Conservation (phyloP, 2,329 filamentous ascomycete genomes). For the Diplodia seriata region DNA sequence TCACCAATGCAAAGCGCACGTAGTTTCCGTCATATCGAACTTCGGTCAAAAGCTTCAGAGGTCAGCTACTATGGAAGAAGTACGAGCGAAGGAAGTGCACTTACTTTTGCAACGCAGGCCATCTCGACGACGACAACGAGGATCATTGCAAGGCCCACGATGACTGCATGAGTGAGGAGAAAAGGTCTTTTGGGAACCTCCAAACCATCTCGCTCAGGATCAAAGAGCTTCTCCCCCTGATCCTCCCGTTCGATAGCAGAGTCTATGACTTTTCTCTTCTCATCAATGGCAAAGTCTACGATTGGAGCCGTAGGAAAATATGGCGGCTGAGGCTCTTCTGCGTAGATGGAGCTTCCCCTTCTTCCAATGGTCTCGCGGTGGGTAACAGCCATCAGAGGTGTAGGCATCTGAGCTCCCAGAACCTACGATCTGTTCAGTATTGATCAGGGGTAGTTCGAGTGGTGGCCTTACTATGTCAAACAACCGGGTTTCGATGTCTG, state of each 20-base stretch:
- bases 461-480: constrained; percentile 12
- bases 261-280: constrained; percentile 41
- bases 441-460: not conserved
- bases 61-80: not conserved
- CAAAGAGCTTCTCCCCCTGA: constrained; percentile 39
- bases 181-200: constrained; percentile 39
- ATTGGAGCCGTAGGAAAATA: constrained; percentile 1
- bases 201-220: constrained; percentile 39
- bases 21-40: constrained; percentile 50
- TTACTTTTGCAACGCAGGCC: constrained; percentile 42
- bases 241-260: constrained; percentile 40
- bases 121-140: constrained; percentile 43
- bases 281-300: constrained; percentile 33
- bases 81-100: constrained; percentile 22
- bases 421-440: constrained; percentile 21
- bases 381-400: not conserved
- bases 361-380: not conserved
- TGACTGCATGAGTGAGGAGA: constrained; percentile 34
- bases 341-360: not conserved
- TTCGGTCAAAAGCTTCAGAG: constrained; percentile 41
- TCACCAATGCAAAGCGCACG: constrained; percentile 49
- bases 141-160: constrained; percentile 40
- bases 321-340: not conserved
- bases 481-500: constrained; percentile 37
- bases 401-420: constrained; percentile 40